Percentiles rank a stretch among this genome's conserved stretches.
Evolutionary conservation across 2,329 filamentous ascomycete genomes (phyloP).

Genomic region (Alternaria angustiovoidea): DNA sequence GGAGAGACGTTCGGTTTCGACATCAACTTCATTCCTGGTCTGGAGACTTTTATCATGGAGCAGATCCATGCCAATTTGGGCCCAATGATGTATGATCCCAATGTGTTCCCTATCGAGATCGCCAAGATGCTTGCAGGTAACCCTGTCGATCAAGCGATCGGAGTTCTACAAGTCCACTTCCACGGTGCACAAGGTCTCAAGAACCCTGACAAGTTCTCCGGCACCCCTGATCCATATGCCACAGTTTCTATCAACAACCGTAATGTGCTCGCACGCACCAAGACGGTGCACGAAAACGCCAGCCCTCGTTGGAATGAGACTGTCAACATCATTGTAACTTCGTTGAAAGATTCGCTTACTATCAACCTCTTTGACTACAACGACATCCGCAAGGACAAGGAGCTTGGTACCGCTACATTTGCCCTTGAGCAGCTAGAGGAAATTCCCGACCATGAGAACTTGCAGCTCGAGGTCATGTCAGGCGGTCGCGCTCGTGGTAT

Average conservation of each 20-base stretch:
- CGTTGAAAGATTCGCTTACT: constrained; percentile 85
- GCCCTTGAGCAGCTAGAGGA: constrained; percentile 82
- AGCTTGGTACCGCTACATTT: constrained; percentile 88
- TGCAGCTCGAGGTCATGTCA: constrained; percentile 82
- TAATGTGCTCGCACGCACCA: constrained; percentile 83
- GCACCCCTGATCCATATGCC: constrained; percentile 89
- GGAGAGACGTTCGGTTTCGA: constrained; percentile 97
- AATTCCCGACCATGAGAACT: constrained; percentile 79
- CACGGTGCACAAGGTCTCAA: constrained; percentile 92
- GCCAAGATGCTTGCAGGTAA: constrained; percentile 97
- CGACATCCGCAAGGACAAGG: constrained; percentile 94
- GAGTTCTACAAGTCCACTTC: constrained; percentile 88
- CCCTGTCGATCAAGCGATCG: constrained; percentile 93
- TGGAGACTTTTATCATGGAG: constrained; percentile 93
- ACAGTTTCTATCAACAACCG: constrained; percentile 85
- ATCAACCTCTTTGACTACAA: constrained; percentile 92
- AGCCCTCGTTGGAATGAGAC: constrained; percentile 97
- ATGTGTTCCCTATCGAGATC: constrained; percentile 97
- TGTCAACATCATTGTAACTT: constrained; percentile 92
- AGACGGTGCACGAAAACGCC: constrained; percentile 82
- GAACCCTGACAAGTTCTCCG: constrained; percentile 92
- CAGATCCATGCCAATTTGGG: constrained; percentile 93
- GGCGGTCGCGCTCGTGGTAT: constrained; percentile 86
- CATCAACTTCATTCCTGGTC: constrained; percentile 97
- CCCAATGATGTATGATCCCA: constrained; percentile 98